Conservation (phyloP, 352 stramenopile species). For the Pythium dissotocum region DNA sequence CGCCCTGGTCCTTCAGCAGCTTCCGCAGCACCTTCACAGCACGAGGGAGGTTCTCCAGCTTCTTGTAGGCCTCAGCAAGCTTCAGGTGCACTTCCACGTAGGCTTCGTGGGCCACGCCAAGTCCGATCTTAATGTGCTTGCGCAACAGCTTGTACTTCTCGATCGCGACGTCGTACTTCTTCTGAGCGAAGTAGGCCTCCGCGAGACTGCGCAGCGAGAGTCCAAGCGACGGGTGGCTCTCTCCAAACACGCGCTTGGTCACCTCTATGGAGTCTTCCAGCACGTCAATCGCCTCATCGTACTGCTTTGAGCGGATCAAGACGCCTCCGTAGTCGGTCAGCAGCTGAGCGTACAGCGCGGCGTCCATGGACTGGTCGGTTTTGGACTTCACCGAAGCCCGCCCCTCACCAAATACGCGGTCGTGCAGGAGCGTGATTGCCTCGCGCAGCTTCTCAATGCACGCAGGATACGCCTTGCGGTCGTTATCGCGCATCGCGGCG, state of each 20-base stretch:
- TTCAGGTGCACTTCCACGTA: constrained; percentile 71
- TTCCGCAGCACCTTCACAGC: constrained; percentile 58
- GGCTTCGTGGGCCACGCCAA: constrained; percentile 69
- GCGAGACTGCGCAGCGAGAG: constrained; percentile 74
- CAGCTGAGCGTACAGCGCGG: constrained; percentile 72
- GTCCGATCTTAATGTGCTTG: constrained; percentile 63
- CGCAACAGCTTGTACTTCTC: constrained; percentile 69
- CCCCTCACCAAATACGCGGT: constrained; percentile 63
- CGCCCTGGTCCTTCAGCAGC: constrained; percentile 51
- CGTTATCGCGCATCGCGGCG: constrained; percentile 73
- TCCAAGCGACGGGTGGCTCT: constrained; percentile 78
- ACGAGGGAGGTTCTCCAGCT: constrained; percentile 54
- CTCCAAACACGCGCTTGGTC: constrained; percentile 73
- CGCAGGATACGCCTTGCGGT: constrained; percentile 48
- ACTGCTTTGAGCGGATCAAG: constrained; percentile 68
- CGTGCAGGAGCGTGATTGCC: constrained; percentile 66
- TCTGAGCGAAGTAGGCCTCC: constrained; percentile 78
- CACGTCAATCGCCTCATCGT: constrained; percentile 76
- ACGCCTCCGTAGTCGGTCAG: constrained; percentile 81
- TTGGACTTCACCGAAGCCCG: constrained; percentile 53
- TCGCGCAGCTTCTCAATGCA: constrained; percentile 65
- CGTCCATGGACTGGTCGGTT: constrained; percentile 64
- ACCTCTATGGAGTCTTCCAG: constrained; percentile 74
- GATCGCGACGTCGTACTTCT: constrained; percentile 70
- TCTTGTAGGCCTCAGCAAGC: constrained; percentile 75